Evolutionary conservation across 768 basidiomycete species (phyloP), one percentile per base, ranked within the genome.

Genomic region (Suillus brevipes): DNA sequence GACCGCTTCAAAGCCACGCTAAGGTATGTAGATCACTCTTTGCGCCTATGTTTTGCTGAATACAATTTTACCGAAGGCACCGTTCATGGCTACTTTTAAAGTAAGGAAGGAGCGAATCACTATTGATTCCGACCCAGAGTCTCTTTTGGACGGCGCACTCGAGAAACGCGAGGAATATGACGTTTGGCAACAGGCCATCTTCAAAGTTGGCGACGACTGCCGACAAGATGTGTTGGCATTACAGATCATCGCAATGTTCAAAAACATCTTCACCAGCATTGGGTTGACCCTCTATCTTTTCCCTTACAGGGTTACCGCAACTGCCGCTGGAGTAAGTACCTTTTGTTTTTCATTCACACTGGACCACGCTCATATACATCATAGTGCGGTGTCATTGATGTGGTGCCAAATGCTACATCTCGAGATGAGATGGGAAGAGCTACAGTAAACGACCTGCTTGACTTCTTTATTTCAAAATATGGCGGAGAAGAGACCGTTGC

Each of bases 21-120:
- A 99, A 99, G 84, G 96, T 94, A 60, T 49, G 76, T 62, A 18
- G 6, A 42, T 23, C 4, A 34, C 55, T 34, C 43, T 37, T 18
- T 50, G 61, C n/a, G 28, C 61, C 18, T 20, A 18, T 13, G 7
- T 13, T 8, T 53, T 40, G 31, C 23, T 36, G 61, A 50, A 40
- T 64, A 23, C 53, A 68, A 65, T n/a, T 43, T 55, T 63, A 45
- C 38, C n/a, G 3, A 65, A 98, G 95, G 96, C 97, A 12, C 97
- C 97, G 0, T 99, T 99, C 81, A 99, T 99, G 97, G 97, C 97
- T 1, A 98, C 97, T 1, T 99, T 99, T 84, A 97, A 97, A 82
- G 97, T 99, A 28, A 87, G 92, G 64, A 97, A 98, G 75, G 90
- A 95, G 67, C 83, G 85, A 6, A 73, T 89, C 28, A 84, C 88